Conservation (phyloP, 176 grass and related monocot species). For the Triticum turgidum region DNA sequence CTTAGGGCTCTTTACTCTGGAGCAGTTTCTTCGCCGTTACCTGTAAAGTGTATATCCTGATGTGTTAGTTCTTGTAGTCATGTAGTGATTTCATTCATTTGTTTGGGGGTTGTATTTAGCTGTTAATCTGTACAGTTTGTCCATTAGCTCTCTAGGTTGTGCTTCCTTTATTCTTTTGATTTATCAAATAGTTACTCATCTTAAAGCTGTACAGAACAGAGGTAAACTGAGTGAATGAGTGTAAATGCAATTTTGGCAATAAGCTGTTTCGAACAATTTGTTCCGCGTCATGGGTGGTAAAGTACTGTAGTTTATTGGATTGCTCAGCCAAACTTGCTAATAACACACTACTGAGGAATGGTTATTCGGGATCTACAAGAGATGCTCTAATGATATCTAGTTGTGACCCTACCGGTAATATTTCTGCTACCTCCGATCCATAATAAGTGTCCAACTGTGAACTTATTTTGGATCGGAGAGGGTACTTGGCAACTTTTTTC, state of each 20-base stretch:
- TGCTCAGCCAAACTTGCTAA: background rate
- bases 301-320: background rate
- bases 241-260: slow-evolving; percentile 40
- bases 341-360: no score
- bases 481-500: no score
- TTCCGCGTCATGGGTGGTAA: background rate
- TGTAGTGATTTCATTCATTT: slow-evolving; percentile 80
- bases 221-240: slow-evolving; percentile 20
- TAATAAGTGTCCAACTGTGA: no score
- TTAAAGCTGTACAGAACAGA: slow-evolving; percentile 37
- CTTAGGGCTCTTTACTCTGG: slow-evolving; percentile 64
- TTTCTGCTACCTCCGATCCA: no score
- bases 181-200: slow-evolving; percentile 7
- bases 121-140: slow-evolving; percentile 43
- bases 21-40: slow-evolving; percentile 48
- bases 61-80: slow-evolving; percentile 41
- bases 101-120: slow-evolving; percentile 40
- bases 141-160: slow-evolving; percentile 28
- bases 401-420: no score
- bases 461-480: no score
- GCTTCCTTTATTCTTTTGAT: slow-evolving; percentile 29
- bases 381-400: no score
- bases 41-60: slow-evolving; percentile 77
- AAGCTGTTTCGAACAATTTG: slow-evolving; percentile 1
- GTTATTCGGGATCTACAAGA: no score